Conservation (phyloP, 2,329 filamentous ascomycete species). For the Myriosclerotinia duriaeana region DNA sequence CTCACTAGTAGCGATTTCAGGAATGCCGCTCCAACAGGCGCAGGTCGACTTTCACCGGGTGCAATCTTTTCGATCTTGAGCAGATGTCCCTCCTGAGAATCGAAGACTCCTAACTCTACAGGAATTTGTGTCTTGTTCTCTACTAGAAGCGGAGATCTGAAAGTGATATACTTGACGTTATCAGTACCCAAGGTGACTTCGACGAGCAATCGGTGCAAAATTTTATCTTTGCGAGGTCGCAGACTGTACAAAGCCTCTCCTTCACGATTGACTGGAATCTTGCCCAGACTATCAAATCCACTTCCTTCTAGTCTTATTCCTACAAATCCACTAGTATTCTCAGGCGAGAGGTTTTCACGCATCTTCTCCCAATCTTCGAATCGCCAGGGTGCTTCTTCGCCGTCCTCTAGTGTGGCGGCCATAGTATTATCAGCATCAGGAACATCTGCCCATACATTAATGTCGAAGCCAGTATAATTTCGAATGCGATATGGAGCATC, state of each 20-base stretch:
- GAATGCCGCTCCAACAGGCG: slow-evolving; percentile 88
- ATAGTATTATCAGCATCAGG: slow-evolving; percentile 65
- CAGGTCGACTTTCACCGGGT: slow-evolving; percentile 84
- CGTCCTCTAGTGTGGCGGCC: slow-evolving; percentile 77
- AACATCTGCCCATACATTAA: slow-evolving; percentile 78
- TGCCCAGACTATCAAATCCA: slow-evolving; percentile 86
- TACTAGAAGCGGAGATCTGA: slow-evolving; percentile 85
- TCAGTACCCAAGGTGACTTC: slow-evolving; percentile 88
- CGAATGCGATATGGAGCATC: slow-evolving; percentile 92
- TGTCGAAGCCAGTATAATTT: slow-evolving; percentile 92
- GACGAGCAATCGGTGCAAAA: slow-evolving; percentile 86
- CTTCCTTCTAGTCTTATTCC: slow-evolving; percentile 85
- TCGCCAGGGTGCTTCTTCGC: slow-evolving; percentile 89
- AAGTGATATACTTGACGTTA: slow-evolving; percentile 97
- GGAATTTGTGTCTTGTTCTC: slow-evolving; percentile 98
- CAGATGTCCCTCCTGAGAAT: slow-evolving; percentile 80
- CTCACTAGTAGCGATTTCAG: slow-evolving; percentile 85
- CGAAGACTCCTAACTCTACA: slow-evolving; percentile 88
- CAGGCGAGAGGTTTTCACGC: slow-evolving; percentile 85
- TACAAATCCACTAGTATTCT: slow-evolving; percentile 76
- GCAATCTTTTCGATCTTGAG: slow-evolving; percentile 98
- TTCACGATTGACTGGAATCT: slow-evolving; percentile 88
- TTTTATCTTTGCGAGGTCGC: slow-evolving; percentile 79
- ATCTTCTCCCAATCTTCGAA: slow-evolving; percentile 97
- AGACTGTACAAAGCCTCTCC: slow-evolving; percentile 89